Percentiles rank a stretch among this genome's conserved stretches.
These are phyloP conservation scores for Escovopsis sp. DNA, from an alignment of 2,329 filamentous ascomycete species.

Conservation along the genomic window DNA sequence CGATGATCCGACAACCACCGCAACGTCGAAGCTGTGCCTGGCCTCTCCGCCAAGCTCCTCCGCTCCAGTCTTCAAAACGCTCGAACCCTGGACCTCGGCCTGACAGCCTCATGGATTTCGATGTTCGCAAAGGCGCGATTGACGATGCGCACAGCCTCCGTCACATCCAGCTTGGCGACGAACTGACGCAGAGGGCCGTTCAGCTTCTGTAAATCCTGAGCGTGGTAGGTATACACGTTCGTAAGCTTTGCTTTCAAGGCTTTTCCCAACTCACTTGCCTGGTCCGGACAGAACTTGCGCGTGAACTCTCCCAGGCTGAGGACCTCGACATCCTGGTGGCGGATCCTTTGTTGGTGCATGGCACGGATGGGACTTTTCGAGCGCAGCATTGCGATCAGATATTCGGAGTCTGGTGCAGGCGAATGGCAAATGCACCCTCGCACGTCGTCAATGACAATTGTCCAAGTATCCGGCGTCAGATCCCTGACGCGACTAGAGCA, in stretches of 20 bases:
- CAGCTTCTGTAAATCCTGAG: no score
- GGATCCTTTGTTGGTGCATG: not conserved
- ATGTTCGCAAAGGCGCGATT: not conserved
- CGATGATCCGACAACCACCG: no score
- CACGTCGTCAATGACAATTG: not conserved
- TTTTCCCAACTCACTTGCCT: not conserved
- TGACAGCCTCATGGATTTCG: no score
- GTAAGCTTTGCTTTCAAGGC: not conserved
- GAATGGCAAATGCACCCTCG: not conserved
- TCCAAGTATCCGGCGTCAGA: conserved; percentile 1
- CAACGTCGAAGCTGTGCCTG: no score
- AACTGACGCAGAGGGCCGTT: not conserved
- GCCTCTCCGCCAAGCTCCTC: no score
- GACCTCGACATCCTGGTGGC: not conserved
- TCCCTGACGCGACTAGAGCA: not conserved
- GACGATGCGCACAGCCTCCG: not conserved
- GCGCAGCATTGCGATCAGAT: not conserved
- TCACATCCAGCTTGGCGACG: not conserved
- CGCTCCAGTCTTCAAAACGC: no score
- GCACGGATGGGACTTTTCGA: not conserved
- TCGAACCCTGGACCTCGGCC: no score
- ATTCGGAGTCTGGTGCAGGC: no score
- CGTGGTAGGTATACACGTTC: no score
- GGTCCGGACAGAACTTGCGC: not conserved
- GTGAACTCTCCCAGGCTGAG: not conserved